Conservation (phyloP, 768 basidiomycete genomes). For the Coprinellus micaceus region DNA sequence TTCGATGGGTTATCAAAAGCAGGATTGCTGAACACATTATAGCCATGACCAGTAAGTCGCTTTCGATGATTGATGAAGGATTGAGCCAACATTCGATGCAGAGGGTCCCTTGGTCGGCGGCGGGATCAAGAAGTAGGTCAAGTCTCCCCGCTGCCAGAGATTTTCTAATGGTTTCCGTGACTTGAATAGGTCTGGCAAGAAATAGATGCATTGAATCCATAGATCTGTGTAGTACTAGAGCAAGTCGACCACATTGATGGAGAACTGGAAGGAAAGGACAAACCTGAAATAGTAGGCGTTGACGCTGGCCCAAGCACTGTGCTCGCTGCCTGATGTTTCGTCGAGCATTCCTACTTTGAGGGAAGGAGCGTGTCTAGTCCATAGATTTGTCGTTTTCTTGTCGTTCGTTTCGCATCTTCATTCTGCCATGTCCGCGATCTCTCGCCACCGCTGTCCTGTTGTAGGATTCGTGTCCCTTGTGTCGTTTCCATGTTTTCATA, state of each 20-base stretch:
- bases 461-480: no score
- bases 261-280: no score
- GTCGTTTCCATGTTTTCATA: no score
- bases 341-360: no score
- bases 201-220: conserved; percentile 35
- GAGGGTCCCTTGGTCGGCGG: conserved; percentile 66
- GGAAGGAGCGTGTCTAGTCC: no score
- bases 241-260: conserved; percentile 7
- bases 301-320: no score
- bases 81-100: conserved; percentile 23
- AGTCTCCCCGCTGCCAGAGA: conserved; percentile 2
- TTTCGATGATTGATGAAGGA: conserved; percentile 54
- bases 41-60: conserved; percentile 3
- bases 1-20: neutral
- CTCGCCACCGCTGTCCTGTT: no score
- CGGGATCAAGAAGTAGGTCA: conserved; percentile 86
- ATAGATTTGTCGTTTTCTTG: no score
- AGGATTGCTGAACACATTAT: conserved; percentile 7
- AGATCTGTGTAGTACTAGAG: neutral
- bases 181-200: conserved; percentile 66
- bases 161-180: neutral
- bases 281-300: no score
- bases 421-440: no score
- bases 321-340: no score
- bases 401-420: no score